A percentile compares a stretch with the other conserved stretches of the same genome.
These are phyloP conservation scores for Puccinellia tenuiflora DNA, from an alignment of 176 grass and related monocot genomes.

Conservation along the genomic window DNA sequence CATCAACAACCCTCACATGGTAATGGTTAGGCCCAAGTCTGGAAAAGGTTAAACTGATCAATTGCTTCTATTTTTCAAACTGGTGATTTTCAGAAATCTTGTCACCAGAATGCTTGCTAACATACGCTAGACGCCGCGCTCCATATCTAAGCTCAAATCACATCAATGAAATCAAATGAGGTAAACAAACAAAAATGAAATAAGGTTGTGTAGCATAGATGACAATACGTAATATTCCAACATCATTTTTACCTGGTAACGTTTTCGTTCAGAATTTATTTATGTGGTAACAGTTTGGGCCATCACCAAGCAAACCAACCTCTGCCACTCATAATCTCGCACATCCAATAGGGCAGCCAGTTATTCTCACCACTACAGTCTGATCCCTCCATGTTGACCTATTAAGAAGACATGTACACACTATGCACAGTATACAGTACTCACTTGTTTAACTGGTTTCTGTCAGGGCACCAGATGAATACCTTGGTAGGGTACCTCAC, in stretches of 20 bases:
- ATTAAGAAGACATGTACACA: background rate
- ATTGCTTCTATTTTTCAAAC: background rate
- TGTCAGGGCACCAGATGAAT: no score
- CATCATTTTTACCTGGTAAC: no score
- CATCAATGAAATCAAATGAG: no score
- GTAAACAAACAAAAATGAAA: no score
- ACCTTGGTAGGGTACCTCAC: background rate
- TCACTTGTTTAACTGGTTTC: background rate
- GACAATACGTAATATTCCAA: no score
- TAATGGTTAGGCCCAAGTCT: background rate
- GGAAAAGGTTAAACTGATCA: background rate
- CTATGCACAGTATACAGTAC: background rate
- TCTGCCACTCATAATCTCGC: background rate
- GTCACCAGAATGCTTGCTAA: no score
- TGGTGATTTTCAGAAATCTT: no score
- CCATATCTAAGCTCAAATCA: no score
- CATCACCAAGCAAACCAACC: background rate
- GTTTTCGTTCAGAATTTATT: no score
- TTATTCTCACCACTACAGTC: background rate
- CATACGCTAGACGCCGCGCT: no score
- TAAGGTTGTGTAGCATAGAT: no score
- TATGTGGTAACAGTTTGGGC: no score
- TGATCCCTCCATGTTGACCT: background rate
- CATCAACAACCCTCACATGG: background rate
- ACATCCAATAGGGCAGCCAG: background rate